These are phyloP conservation scores for Globisporangium spinosum DNA, from an alignment of 352 stramenopile genomes.

Conservation along the genomic window DNA sequence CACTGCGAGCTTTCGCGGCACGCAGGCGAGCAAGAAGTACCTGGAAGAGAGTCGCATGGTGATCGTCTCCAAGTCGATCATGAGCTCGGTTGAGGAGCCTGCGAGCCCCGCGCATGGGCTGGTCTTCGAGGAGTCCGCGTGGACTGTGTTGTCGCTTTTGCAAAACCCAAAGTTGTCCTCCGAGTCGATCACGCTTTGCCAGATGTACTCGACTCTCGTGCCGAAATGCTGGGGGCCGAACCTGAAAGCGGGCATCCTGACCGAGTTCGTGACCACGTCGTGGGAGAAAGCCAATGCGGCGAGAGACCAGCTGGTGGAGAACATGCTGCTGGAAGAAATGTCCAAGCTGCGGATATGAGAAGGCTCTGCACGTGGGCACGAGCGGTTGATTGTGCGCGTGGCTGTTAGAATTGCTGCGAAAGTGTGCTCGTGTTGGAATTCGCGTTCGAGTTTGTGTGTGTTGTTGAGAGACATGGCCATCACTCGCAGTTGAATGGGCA, in stretches of 20 bases:
- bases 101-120: neutral
- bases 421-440: neutral
- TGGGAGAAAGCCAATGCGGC: neutral
- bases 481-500: no score
- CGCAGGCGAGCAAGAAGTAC: neutral
- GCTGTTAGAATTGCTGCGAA: neutral
- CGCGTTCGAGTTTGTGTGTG: no score
- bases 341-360: neutral
- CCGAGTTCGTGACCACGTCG: neutral
- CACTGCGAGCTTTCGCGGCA: neutral
- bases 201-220: neutral
- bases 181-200: neutral
- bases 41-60: neutral
- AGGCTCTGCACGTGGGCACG: no score
- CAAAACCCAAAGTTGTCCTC: neutral
- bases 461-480: no score
- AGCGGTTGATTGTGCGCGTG: neutral
- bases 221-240: neutral
- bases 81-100: neutral
- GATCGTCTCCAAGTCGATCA: slow-evolving; percentile 4
- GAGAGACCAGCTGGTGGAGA: neutral
- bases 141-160: slow-evolving; percentile 1
- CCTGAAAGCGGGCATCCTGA: neutral
- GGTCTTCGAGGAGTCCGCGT: neutral
- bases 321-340: slow-evolving; percentile 3